phyloP scores from a whole-genome alignment of 208 protist species.

The Sergeia podlipaevii region DNA sequence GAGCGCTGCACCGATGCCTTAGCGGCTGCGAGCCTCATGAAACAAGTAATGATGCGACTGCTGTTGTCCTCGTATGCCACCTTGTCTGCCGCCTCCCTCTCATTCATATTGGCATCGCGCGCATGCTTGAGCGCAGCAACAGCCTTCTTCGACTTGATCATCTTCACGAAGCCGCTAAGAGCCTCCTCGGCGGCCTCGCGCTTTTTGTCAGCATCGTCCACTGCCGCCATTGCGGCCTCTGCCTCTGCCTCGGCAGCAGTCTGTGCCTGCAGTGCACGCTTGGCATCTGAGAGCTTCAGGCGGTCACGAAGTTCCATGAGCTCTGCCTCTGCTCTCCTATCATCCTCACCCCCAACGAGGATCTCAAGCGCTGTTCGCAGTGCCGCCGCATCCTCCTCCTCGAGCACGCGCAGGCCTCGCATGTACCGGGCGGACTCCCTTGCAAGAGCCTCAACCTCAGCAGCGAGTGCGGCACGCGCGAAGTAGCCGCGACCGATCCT shows the following conservation, averaged over 20 bases:
- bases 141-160: no score
- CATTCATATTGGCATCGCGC: not conserved
- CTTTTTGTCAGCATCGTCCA: not conserved
- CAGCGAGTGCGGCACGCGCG: constrained; percentile 28
- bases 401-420: constrained; percentile 15
- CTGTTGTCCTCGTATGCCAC: constrained; percentile 2
- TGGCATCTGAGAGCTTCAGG: not conserved
- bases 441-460: constrained; percentile 18
- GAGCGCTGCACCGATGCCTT: not conserved
- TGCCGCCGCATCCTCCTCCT: constrained; percentile 16
- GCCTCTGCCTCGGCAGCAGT: constrained; percentile 4
- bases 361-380: not conserved
- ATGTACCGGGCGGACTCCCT: constrained; percentile 43
- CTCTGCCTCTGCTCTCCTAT: constrained; percentile 7
- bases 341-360: constrained; percentile 16
- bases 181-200: constrained; percentile 3
- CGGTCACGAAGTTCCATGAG: constrained; percentile 12
- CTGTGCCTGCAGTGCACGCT: not conserved
- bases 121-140: no score
- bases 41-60: not conserved
- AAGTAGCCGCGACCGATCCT: constrained; percentile 59
- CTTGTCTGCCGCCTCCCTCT: constrained; percentile 3
- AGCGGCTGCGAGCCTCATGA: constrained; percentile 1
- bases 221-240: not conserved
- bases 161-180: not conserved